Conservation (phyloP, 1,139 yeast genomes). For the Candida sojae region DNA sequence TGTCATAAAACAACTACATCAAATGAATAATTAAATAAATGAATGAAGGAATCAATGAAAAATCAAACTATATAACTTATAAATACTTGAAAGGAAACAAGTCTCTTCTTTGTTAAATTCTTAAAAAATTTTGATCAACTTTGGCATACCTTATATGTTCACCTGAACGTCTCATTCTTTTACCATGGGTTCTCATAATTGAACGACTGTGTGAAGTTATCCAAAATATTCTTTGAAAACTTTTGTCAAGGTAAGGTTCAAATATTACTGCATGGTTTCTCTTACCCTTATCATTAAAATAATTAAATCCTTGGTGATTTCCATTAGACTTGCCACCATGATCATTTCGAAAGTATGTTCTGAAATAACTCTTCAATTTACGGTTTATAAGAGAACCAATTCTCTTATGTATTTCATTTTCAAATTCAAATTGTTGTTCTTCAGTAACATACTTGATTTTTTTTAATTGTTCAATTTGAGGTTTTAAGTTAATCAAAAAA, state of each 20-base stretch:
- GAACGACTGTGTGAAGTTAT: constrained; percentile 9
- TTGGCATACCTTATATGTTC: neutral
- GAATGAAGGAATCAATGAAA: too few relatives aligned
- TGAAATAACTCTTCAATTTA: constrained; percentile 24
- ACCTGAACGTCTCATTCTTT: neutral
- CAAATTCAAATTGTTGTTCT: constrained; percentile 26
- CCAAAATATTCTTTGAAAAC: constrained; percentile 39
- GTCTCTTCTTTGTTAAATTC: neutral
- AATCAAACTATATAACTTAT: too few relatives aligned
- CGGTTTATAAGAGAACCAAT: constrained; percentile 29
- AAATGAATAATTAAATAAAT: too few relatives aligned
- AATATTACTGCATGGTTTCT: constrained; percentile 28
- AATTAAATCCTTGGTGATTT: neutral
- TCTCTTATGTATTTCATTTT: constrained; percentile 25
- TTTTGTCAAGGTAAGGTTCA: constrained; percentile 26
- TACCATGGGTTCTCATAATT: neutral
- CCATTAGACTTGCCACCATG: neutral
- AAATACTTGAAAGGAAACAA: too few relatives aligned
- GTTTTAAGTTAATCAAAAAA: constrained; percentile 40
- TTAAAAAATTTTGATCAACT: neutral
- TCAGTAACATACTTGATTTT: constrained; percentile 38
- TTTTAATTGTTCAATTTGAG: constrained; percentile 39
- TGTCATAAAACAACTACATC: too few relatives aligned
- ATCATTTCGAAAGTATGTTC: neutral
- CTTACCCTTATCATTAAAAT: neutral